Base-by-base conservation (phyloP, 106 monocot species). In the Amphibolis antarctica region DNA sequence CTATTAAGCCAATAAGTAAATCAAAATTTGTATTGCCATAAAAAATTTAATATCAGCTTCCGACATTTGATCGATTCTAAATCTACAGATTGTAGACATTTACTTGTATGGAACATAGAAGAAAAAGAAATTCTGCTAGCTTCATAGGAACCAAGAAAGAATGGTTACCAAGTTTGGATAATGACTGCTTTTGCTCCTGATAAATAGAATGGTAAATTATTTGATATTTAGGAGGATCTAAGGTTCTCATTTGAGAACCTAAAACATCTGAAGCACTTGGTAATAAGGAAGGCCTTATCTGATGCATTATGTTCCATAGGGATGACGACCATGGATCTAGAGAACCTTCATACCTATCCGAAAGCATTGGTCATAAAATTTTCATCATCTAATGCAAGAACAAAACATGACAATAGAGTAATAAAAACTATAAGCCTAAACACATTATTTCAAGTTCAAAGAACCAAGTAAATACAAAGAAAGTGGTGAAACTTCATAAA, bases 301-400 rank as follows among this genome's bases (percentile, higher is more conserved):
- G 67, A 82, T 78, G 82, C 55, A 90, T 50, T 14, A 21, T 53
- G 18, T 72, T 78, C 89, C 89, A 90, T 60, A 96, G 63, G 43
- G 96, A 96, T 30, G 78, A 72, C 73, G 90, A 75, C 84, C 86
- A 96, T 48, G 84, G 84, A 69, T 87, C 89, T 1, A 90, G 46
- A 51, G 76, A 63, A 28, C 86, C 89, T 74, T 86, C 96, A 82
- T 94, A 89, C 63, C 93, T 88, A 46, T 22, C 46, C 30, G 63
- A 15, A 57, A 82, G 53, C 12, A 22, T 9, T 44, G 5, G 10
- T 17, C 14, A 11, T 47, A 13, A 19, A 18, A 53, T 12, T 31
- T 50, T 0, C 26, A 10, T 49, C 24, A 13, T 10, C 25, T 25
- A 57, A 57, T 48, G 14, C 42, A 29, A 43, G 12, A 67, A 15